Percentiles rank a stretch among this genome's conserved stretches.
Evolutionary conservation across 805 yeast species (phyloP).

Genomic region (Teunomyces funiuensis): DNA sequence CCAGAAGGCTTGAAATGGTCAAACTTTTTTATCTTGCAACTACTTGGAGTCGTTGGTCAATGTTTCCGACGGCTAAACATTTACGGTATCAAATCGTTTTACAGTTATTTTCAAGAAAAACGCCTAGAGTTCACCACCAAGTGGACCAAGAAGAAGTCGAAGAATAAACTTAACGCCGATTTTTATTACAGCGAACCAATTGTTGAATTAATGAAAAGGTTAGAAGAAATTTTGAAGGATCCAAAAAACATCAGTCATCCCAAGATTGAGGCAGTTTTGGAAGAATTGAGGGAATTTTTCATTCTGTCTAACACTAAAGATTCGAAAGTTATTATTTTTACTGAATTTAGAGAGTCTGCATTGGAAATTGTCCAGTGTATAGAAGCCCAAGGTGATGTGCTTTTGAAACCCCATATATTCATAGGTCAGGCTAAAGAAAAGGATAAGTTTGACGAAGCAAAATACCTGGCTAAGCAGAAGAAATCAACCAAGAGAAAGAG

Average conservation of each 20-base stretch:
- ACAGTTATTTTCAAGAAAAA: constrained; percentile 61
- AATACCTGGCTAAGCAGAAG: constrained; percentile 38
- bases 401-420: constrained; percentile 73
- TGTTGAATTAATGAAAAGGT: constrained; percentile 40
- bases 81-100: constrained; percentile 82
- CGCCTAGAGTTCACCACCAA: constrained; percentile 58
- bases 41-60: constrained; percentile 72
- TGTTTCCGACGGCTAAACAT: constrained; percentile 66
- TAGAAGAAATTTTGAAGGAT: constrained; percentile 44
- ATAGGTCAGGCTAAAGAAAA: constrained; percentile 87
- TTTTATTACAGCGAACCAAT: constrained; percentile 58
- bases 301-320: constrained; percentile 35
- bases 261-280: constrained; percentile 60
- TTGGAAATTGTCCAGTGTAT: constrained; percentile 73
- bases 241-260: constrained; percentile 60
- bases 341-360: constrained; percentile 89
- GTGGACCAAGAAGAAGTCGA: constrained; percentile 55
- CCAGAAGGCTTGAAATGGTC: constrained; percentile 77
- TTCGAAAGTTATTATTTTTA: constrained; percentile 82
- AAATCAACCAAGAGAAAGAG: constrained; percentile 35
- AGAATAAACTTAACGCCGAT: constrained; percentile 59
- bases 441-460: constrained; percentile 63
- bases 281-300: constrained; percentile 60
- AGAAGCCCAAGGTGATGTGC: constrained; percentile 33
- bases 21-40: constrained; percentile 57